phyloP scores from a whole-genome alignment of 1,284 basidiomycete species.

The Puccinia horiana region DNA sequence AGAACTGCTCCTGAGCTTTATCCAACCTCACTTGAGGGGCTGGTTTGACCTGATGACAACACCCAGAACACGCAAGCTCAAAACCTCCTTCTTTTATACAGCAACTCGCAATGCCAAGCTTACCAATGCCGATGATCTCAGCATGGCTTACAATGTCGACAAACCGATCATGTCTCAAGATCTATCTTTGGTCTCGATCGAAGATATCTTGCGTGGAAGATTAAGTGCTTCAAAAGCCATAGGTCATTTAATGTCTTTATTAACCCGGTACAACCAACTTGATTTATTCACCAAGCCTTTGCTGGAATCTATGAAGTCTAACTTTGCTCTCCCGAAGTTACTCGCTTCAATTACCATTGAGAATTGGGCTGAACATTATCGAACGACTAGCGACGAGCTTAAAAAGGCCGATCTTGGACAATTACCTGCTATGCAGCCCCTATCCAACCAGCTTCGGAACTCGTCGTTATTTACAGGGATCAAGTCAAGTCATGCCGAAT shows the following conservation, averaged over 20 bases:
- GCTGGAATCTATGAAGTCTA: slow-evolving; percentile 75
- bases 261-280: slow-evolving; percentile 59
- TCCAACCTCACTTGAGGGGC: slow-evolving; percentile 63
- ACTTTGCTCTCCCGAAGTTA: slow-evolving; percentile 88
- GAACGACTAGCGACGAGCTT: slow-evolving; percentile 49
- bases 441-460: slow-evolving; percentile 63
- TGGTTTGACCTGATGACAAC: slow-evolving; percentile 52
- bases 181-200: slow-evolving; percentile 75
- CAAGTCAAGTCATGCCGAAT: slow-evolving; percentile 85
- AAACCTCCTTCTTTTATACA: slow-evolving; percentile 37
- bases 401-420: slow-evolving; percentile 42
- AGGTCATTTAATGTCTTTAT: slow-evolving; percentile 70
- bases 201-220: slow-evolving; percentile 78
- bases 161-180: slow-evolving; percentile 94
- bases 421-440: slow-evolving; percentile 45
- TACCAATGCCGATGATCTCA: slow-evolving; percentile 54
- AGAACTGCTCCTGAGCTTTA: slow-evolving; percentile 65
- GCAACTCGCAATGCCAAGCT: slow-evolving; percentile 55
- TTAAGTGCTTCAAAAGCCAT: slow-evolving; percentile 78
- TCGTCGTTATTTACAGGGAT: slow-evolving; percentile 68
- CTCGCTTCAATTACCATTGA: slow-evolving; percentile 80
- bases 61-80: slow-evolving; percentile 33
- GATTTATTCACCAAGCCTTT: slow-evolving; percentile 65
- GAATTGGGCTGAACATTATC: slow-evolving; percentile 73
- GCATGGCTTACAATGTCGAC: slow-evolving; percentile 87